Base-by-base conservation (phyloP, 2,329 filamentous ascomycete species). In the Talaromyces sp. region DNA sequence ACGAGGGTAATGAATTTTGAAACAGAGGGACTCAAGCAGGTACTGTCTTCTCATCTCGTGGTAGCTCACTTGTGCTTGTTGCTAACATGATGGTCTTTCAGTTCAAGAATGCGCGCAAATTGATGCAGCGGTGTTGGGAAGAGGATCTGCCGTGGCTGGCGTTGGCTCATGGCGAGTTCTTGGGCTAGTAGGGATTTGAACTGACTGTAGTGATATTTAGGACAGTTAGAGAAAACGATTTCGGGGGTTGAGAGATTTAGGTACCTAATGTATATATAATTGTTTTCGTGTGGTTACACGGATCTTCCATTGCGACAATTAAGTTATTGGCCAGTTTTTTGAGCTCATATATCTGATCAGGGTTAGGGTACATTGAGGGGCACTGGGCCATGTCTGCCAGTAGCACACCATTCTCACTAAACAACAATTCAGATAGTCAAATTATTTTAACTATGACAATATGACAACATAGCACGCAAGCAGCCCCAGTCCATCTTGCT, bases 21-120 rank as follows among this genome's bases (percentile, higher is more conserved):
- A 73, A 83, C 81, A 5, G 86, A 86, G 62, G 89, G 89, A 4
- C 86, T 93, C 83, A 87, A 84, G 61, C 89, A 93, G 78, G 88
- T 88, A 65, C 71, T 15, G 6, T 13, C 1, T 19, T 6, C 17
- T 39, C 3, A n/a, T 3, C 2, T 37, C n/a, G n/a, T 15, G n/a
- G 25, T 11, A 4, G 31, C 17, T 21, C 13, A 2, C 13, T 39
- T 10, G 36, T 11, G 10, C 54, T 25, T 11, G 25, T 28, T 7
- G 46, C 19, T 56, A 13, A 37, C 11, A 15, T 36, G 25, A 56
- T 21, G 54, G 40, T n/a, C n/a, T 17, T n/a, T 6, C 55, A 76
- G 73, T 74, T 76, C 36, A 70, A 74, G 61, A 69, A 72, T 59
- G 74, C 73, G 33, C 72, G 74, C 21, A 68, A 66, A 35, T 60